These are phyloP conservation scores for Erodium maritimum DNA, from an alignment of 345 rosid genomes.

Conservation along the genomic window DNA sequence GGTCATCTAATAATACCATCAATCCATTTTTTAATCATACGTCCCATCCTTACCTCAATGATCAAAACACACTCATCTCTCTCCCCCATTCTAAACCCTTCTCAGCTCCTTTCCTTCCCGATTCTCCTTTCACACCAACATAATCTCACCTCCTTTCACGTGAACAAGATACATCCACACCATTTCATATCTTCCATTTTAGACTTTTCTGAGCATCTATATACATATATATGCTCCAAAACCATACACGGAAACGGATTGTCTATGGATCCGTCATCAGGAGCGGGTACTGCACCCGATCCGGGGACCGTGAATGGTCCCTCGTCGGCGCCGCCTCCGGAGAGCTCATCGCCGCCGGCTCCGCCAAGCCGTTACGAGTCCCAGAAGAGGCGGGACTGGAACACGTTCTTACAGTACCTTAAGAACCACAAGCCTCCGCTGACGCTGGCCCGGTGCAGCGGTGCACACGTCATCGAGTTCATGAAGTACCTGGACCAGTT, in stretches of 20 bases:
- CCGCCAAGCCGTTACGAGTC: slow-evolving; percentile 61
- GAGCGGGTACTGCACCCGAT: no score
- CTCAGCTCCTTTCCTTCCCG: slow-evolving; percentile 1
- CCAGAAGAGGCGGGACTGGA: slow-evolving; percentile 62
- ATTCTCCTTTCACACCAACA: no score
- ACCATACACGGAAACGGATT: no score
- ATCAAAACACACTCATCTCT: background rate
- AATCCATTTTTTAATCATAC: background rate
- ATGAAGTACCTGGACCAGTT: slow-evolving; percentile 60
- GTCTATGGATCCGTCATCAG: slow-evolving; percentile 32
- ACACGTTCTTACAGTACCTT: slow-evolving; percentile 59
- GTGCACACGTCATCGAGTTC: slow-evolving; percentile 64
- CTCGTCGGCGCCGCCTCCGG: background rate
- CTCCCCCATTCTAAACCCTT: background rate
- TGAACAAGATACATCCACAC: no score
- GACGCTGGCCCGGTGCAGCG: slow-evolving; percentile 46
- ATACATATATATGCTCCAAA: no score
- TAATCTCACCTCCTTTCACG: no score
- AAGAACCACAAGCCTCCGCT: slow-evolving; percentile 60
- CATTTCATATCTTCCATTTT: no score
- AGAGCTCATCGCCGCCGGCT: slow-evolving; percentile 5
- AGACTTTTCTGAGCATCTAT: no score
- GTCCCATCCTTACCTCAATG: background rate
- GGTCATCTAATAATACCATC: no score
- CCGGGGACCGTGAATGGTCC: slow-evolving; percentile 14